Percentiles rank a stretch among this genome's conserved stretches.
These are phyloP conservation scores for Ustilago shanxiensis DNA, from an alignment of 1,284 basidiomycete species.

Conservation along the genomic window DNA sequence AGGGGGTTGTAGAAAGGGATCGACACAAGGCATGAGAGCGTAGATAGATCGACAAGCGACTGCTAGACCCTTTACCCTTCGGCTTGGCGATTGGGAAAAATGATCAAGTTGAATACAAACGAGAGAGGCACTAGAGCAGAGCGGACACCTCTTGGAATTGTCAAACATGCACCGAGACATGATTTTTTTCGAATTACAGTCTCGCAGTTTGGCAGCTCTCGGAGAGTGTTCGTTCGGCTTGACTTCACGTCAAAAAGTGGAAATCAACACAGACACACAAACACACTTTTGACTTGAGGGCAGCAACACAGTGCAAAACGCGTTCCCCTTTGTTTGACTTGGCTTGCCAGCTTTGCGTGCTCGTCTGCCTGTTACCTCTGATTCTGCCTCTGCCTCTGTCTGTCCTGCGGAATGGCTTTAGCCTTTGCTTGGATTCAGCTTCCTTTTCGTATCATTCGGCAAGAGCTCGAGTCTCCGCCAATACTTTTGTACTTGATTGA, in stretches of 20 bases:
- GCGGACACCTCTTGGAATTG: not conserved
- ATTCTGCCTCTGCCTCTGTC: too few relatives aligned
- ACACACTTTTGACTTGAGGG: too few relatives aligned
- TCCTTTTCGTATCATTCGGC: too few relatives aligned
- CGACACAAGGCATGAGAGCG: not conserved
- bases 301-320: not conserved
- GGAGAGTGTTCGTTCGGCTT: not conserved
- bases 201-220: not conserved
- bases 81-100: not conserved
- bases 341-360: not conserved
- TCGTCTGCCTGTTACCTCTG: too few relatives aligned
- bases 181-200: not conserved
- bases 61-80: too few relatives aligned
- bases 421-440: too few relatives aligned
- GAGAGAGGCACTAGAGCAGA: not conserved
- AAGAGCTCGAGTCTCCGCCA: not conserved
- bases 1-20: not conserved
- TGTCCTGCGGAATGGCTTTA: too few relatives aligned
- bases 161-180: not conserved
- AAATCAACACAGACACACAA: slow-evolving; percentile 20
- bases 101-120: not conserved
- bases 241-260: not conserved
- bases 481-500: too few relatives aligned
- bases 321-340: not conserved
- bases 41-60: not conserved